Conservation (phyloP, 2,329 filamentous ascomycete genomes). For the Drechslera avenae region DNA sequence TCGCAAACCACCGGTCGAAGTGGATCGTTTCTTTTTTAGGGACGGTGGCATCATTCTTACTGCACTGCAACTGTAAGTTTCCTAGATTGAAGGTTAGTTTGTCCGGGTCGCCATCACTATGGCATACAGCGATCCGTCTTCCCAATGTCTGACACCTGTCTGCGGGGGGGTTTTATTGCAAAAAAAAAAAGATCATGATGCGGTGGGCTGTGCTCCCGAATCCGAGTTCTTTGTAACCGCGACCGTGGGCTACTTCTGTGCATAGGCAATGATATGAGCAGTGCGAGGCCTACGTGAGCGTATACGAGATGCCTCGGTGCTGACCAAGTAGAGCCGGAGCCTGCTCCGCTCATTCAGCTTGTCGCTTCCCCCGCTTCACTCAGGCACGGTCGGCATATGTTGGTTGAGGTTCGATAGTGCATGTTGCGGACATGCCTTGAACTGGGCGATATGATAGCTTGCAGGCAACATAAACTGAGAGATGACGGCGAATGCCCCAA, state of each 20-base stretch:
- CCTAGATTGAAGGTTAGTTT: neutral
- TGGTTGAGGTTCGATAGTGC: constrained; percentile 3
- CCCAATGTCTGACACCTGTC: too few species aligned
- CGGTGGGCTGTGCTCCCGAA: too few species aligned
- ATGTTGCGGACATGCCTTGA: constrained; percentile 3
- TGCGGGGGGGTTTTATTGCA: too few species aligned
- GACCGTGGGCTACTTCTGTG: too few species aligned
- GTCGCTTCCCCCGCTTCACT: constrained; percentile 3
- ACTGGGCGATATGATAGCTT: neutral
- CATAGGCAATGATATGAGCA: constrained; percentile 4
- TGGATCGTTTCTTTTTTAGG: neutral
- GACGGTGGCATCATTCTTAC: constrained; percentile 3
- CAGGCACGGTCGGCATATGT: neutral
- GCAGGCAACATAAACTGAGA: neutral
- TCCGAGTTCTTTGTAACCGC: too few species aligned
- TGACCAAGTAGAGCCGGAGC: constrained; percentile 1
- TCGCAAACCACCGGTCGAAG: constrained; percentile 2
- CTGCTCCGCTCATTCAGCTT: neutral
- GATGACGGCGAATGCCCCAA: neutral
- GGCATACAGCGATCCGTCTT: too few species aligned
- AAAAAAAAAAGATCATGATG: too few species aligned
- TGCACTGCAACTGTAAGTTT: neutral
- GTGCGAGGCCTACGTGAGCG: constrained; percentile 9
- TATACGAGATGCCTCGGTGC: constrained; percentile 2
- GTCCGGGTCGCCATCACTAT: neutral